A percentile compares a stretch with the other conserved stretches of the same genome.
Conservation (phyloP, 2,329 filamentous ascomycete species). For the Ascochyta rabiei region DNA sequence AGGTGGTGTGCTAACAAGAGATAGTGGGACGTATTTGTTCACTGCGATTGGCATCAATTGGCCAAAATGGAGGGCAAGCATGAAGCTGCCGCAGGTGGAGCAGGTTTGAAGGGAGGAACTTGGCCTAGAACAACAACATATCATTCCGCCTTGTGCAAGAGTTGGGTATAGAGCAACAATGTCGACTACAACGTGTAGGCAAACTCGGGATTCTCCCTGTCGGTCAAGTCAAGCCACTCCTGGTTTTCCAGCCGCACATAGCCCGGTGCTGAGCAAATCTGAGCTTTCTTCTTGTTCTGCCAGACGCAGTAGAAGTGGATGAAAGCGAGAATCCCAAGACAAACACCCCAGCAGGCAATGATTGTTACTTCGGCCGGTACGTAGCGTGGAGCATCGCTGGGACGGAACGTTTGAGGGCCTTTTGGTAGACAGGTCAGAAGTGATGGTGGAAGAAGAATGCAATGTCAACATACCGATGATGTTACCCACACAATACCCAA, state of each 20-base stretch:
- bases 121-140: too few species aligned
- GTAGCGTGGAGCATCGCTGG: constrained; percentile 56
- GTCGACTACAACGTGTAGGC: constrained; percentile 59
- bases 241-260: constrained; percentile 70
- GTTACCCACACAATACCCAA: constrained; percentile 51
- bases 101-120: background rate
- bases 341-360: constrained; percentile 63
- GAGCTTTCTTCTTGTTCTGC: constrained; percentile 66
- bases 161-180: background rate
- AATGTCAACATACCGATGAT: constrained; percentile 37
- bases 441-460: background rate
- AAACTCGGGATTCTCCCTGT: constrained; percentile 69
- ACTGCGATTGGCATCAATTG: background rate
- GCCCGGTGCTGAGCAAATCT: constrained; percentile 57
- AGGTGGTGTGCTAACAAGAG: background rate
- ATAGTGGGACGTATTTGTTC: background rate
- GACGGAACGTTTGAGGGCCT: constrained; percentile 52
- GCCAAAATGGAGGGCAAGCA: constrained; percentile 7
- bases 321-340: constrained; percentile 62
- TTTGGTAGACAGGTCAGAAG: constrained; percentile 23
- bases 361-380: constrained; percentile 69
- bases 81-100: background rate
- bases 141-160: background rate
- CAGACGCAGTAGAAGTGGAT: constrained; percentile 66
- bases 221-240: constrained; percentile 71